Evolutionary conservation across 1,284 basidiomycete species (phyloP), one percentile per base, ranked within the genome.

Genomic region (Gymnopus androsaceus): DNA sequence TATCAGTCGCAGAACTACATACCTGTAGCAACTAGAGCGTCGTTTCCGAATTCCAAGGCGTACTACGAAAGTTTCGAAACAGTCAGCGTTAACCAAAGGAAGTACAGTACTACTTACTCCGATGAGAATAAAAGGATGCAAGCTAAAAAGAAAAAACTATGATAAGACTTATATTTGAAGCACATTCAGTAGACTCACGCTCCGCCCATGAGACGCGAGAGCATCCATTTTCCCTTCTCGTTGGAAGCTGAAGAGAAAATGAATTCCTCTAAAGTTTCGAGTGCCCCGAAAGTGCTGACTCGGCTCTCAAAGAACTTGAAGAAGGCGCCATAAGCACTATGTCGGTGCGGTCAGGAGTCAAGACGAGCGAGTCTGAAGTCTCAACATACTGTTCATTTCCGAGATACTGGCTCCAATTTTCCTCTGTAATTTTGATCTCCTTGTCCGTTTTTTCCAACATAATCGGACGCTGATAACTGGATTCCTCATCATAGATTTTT

Each of bases 61-160:
- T 85, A 85, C 75, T n/a, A n/a, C n/a, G n/a, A n/a, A n/a, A n/a
- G n/a, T 84, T 58, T 49, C 25, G 36, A 19, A 36, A 21, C 31
- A 17, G 49, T 48, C 40, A 34, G 41, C 54, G n/a, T n/a, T n/a
- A n/a, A n/a, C n/a, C n/a, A n/a, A n/a, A n/a, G n/a, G n/a, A n/a
- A n/a, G n/a, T n/a, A n/a, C n/a, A n/a, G n/a, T n/a, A n/a, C n/a
- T n/a, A 72, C 79, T 55, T 67, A 85, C 83, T 38, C 87, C 87
- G 30, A 81, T 69, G 63, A 87, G 83, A 40, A 90, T 88, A 51
- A 86, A 71, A 0, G 86, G 85, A 67, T 90, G 81, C 3, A 80
- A 53, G 3, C 81, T 84, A n/a, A n/a, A n/a, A n/a, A 58, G n/a
- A 49, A 12, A 25, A 30, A 34, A 31, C 30, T 47, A 48, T 41